These are phyloP conservation scores for Clavispora fructus DNA, from an alignment of 805 yeast species.

Conservation along the genomic window DNA sequence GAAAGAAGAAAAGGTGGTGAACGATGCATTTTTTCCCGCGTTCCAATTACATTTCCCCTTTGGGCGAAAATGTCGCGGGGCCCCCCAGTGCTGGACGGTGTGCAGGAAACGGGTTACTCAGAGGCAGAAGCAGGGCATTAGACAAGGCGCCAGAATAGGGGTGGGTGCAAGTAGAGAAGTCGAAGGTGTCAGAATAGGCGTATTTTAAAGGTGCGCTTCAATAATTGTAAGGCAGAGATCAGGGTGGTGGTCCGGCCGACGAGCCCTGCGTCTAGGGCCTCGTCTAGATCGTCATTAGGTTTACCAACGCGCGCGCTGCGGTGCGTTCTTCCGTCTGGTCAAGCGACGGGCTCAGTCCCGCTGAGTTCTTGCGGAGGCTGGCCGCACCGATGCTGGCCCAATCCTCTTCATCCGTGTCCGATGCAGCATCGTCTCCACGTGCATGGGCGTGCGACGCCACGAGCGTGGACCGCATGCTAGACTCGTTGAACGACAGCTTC, in stretches of 20 bases:
- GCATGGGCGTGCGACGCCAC: constrained; percentile 17
- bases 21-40: not conserved
- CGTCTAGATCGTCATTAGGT: constrained; percentile 34
- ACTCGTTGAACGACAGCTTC: constrained; percentile 40
- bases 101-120: not conserved
- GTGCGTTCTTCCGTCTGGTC: constrained; percentile 37
- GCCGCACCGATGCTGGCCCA: constrained; percentile 91
- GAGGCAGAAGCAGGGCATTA: not conserved
- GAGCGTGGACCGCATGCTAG: constrained; percentile 39
- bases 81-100: not conserved
- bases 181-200: no score
- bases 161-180: not conserved
- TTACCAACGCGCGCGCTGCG: constrained; percentile 65
- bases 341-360: constrained; percentile 12
- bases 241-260: not conserved
- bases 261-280: not conserved
- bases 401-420: constrained; percentile 95
- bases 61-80: constrained; percentile 9
- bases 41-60: constrained; percentile 10
- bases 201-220: not conserved
- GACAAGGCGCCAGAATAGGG: not conserved
- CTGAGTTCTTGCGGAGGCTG: constrained; percentile 39
- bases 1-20: not conserved
- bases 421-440: constrained; percentile 13
- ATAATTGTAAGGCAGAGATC: not conserved